Evolutionary conservation across 2,329 filamentous ascomycete genomes (phyloP).

Genomic region (Penicillium sp.): DNA sequence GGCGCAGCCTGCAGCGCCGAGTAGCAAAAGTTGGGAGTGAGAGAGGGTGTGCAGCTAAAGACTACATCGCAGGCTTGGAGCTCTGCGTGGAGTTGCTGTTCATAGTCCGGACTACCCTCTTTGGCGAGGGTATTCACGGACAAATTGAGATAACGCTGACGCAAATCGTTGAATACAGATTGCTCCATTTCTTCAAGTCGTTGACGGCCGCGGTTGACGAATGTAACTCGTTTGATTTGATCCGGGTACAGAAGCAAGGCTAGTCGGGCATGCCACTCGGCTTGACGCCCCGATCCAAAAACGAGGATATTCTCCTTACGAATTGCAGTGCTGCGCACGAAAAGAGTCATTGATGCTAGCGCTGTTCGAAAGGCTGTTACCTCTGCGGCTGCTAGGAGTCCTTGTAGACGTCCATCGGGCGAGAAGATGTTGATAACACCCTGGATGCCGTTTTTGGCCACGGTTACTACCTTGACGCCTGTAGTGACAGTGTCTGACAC

Average conservation of each 20-base stretch:
- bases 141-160: conserved; percentile 44
- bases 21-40: conserved; percentile 51
- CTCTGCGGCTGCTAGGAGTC: conserved; percentile 74
- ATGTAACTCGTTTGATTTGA: conserved; percentile 68
- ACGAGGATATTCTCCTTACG: conserved; percentile 49
- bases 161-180: conserved; percentile 41
- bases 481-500: conserved; percentile 68
- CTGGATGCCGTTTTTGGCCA: conserved; percentile 55
- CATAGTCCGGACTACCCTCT: conserved; percentile 65
- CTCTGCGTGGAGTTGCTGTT: conserved; percentile 34
- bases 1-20: conserved; percentile 43
- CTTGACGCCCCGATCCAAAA: conserved; percentile 58
- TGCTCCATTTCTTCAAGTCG: conserved; percentile 59
- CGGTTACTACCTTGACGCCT: conserved; percentile 75
- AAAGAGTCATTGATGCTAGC: conserved; percentile 70
- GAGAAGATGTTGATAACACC: conserved; percentile 74
- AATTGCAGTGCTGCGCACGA: conserved; percentile 53
- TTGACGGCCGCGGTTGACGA: conserved; percentile 73
- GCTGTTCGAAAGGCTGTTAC: conserved; percentile 83
- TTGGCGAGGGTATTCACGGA: conserved; percentile 54
- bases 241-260: conserved; percentile 55
- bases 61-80: conserved; percentile 51
- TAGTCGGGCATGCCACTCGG: conserved; percentile 57
- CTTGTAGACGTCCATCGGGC: conserved; percentile 66
- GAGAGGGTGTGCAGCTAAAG: conserved; percentile 58